Evolutionary conservation across 331 rosid species (phyloP), one percentile per base, ranked within the genome.

Genomic region (Rosa hybrid): DNA sequence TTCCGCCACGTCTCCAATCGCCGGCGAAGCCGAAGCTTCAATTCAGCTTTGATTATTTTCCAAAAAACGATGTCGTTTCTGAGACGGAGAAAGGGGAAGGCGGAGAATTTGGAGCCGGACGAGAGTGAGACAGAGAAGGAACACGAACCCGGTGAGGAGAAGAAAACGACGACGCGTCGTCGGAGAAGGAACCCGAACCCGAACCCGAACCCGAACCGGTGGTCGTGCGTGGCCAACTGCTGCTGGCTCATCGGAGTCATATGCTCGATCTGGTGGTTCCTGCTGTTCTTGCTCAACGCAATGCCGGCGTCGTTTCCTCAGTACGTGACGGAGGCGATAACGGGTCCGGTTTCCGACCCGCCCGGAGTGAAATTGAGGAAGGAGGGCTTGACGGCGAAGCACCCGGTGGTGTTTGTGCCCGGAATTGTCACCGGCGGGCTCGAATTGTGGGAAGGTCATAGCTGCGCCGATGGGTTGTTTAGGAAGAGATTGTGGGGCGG

Each of bases 401-500:
- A 94, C 41, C 98, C 98, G 12, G 98, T 94, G 82, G 93, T 94
- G 73, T 94, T 94, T 41, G 98, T 94, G 75, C 98, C 98, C 6
- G 98, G 98, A 20, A 94, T 94, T 69, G 98, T 94, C 30, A 94
- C 98, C 21, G 97, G 94, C 7, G 98, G 98, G 34, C 89, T 94
- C 60, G 98, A 94, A 72, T 84, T 94, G 53, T 94, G 98, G 98
- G 97, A 94, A 79, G 98, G 98, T 51, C 98, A 87, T 76, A 86
- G 75, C 18, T 94, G 98, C 81, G 92, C 97, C 0, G 98, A 94
- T 34, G 98, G 97, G n/a, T 81, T 94, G 85, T 94, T 94, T 82
- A 80, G 98, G 85, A 92, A 91, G 88, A 87, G 97, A 68, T 83
- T 94, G 41, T 94, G 98, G 98, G 98, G 98, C 0, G 98, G 98